These are phyloP conservation scores for Irpex lacteus DNA, from an alignment of 1,284 basidiomycete genomes.

Conservation along the genomic window DNA sequence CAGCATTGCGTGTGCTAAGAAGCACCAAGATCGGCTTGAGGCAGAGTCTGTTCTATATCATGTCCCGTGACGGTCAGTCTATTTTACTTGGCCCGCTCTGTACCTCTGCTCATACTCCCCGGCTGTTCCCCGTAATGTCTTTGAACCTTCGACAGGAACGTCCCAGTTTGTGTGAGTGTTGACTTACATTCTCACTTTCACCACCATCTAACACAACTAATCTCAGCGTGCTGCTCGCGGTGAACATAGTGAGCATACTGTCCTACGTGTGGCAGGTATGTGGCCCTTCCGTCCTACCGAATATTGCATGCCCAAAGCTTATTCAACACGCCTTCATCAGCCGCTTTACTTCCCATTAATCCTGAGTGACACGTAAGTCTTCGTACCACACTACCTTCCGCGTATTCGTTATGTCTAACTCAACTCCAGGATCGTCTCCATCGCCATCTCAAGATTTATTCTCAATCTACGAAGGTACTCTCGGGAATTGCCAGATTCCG, in stretches of 20 bases:
- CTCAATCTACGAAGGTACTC: not conserved
- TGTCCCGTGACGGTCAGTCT: not conserved
- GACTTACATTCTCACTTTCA: not conserved
- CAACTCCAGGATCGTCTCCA: not conserved
- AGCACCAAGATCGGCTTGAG: not conserved
- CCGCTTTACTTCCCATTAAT: not conserved
- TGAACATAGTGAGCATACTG: not conserved
- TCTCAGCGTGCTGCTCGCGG: not conserved
- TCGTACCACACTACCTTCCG: not conserved
- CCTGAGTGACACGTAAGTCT: not conserved
- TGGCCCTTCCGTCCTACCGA: not conserved
- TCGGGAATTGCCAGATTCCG: too few relatives aligned
- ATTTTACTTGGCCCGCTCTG: not conserved
- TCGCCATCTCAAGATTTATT: not conserved
- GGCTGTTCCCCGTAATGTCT: too few relatives aligned
- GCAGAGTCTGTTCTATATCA: not conserved
- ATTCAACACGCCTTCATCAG: not conserved
- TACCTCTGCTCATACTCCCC: too few relatives aligned
- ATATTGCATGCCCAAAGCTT: not conserved
- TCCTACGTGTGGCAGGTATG: not conserved
- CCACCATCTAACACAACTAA: not conserved
- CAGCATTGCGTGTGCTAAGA: not conserved
- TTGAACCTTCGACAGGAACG: too few relatives aligned
- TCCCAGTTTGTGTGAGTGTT: not conserved
- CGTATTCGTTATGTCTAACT: not conserved